Conservation (phyloP, 2,329 filamentous ascomycete species). For the Mollisiaceae sp. region DNA sequence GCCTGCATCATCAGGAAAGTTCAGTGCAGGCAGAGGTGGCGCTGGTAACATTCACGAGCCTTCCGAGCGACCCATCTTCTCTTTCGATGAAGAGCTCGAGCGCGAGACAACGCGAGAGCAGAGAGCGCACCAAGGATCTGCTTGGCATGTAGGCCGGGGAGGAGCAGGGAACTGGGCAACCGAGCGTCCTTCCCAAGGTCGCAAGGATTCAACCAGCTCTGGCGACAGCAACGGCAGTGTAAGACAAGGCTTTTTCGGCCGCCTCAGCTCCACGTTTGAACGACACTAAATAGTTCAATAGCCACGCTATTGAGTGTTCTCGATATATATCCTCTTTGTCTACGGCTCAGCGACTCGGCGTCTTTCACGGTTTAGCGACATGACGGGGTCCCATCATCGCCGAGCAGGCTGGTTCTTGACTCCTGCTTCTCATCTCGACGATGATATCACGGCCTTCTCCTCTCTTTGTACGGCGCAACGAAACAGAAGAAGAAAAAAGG, state of each 20-base stretch:
- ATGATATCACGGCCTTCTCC: neutral
- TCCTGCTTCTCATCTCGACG: conserved; percentile 16
- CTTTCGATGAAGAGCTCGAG: conserved; percentile 42
- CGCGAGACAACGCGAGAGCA: conserved; percentile 38
- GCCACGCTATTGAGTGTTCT: conserved; percentile 1
- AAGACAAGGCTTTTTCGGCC: conserved; percentile 33
- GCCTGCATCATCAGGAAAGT: conserved; percentile 36
- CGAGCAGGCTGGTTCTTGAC: conserved; percentile 12
- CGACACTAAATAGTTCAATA: conserved; percentile 9
- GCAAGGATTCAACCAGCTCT: conserved; percentile 38
- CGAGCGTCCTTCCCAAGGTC: conserved; percentile 20
- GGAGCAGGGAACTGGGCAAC: conserved; percentile 39
- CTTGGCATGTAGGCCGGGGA: conserved; percentile 41
- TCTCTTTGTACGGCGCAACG: neutral
- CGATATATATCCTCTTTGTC: conserved; percentile 7
- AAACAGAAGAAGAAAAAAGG: conserved; percentile 22
- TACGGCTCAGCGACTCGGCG: conserved; percentile 25
- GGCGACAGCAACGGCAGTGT: conserved; percentile 23
- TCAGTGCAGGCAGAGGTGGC: conserved; percentile 40
- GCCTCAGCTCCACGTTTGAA: conserved; percentile 35
- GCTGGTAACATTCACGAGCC: conserved; percentile 41
- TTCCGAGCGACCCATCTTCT: conserved; percentile 40
- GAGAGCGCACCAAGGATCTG: conserved; percentile 34
- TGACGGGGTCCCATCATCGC: neutral
- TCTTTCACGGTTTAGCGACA: conserved; percentile 15